Conservation (phyloP, 768 basidiomycete genomes). For the Leccinellum rugosiceps region DNA sequence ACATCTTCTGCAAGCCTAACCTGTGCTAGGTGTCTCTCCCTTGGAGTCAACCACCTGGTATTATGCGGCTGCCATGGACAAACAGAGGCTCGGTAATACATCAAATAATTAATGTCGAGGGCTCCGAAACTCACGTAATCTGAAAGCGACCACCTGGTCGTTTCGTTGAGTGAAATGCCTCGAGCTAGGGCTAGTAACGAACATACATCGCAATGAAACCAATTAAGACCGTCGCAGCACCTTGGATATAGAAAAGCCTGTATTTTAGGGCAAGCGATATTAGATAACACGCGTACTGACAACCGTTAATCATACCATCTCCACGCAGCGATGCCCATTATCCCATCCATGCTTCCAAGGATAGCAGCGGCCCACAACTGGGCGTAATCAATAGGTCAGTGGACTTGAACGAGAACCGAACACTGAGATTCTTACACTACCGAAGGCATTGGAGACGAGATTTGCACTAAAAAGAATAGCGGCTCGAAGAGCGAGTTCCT, state of each 20-base stretch:
- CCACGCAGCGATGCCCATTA: conserved; percentile 66
- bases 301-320: conserved; percentile 48
- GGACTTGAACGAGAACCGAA: background rate
- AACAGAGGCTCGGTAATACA: background rate
- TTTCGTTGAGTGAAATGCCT: background rate
- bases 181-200: background rate
- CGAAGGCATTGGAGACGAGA: conserved; percentile 64
- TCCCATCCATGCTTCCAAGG: conserved; percentile 57
- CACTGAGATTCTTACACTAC: conserved; percentile 42
- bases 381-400: background rate
- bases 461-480: conserved; percentile 57
- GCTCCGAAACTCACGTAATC: conserved; percentile 46
- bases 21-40: conserved; percentile 57
- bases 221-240: conserved; percentile 27
- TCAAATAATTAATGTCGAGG: background rate
- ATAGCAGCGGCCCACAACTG: conserved; percentile 50
- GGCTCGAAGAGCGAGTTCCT: conserved; percentile 65
- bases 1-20: conserved; percentile 52
- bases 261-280: background rate
- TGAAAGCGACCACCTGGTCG: conserved; percentile 50
- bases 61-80: conserved; percentile 47
- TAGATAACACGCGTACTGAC: background rate
- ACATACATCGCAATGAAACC: conserved; percentile 52
- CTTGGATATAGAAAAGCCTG: background rate
- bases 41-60: conserved; percentile 53